phyloP scores from a whole-genome alignment of 305 asterid species.

The Salvia sclarea region DNA sequence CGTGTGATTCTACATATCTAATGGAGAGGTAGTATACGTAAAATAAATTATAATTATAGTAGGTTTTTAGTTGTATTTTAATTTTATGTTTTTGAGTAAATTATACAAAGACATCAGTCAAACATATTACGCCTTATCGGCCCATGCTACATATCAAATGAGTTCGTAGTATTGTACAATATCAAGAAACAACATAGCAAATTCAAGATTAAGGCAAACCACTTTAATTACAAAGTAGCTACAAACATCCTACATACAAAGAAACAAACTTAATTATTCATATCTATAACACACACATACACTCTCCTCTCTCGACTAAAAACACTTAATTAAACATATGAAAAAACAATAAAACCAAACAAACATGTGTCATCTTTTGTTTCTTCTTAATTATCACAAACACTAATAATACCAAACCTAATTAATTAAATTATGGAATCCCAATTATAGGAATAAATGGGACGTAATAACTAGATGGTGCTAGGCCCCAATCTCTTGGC shows the following conservation, averaged over 20 bases:
- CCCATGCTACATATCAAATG: no score
- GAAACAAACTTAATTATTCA: conserved; percentile 25
- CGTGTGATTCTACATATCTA: no score
- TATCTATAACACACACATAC: neutral
- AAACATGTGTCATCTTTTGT: neutral
- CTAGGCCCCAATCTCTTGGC: conserved; percentile 85
- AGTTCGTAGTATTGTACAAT: neutral
- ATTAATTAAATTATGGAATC: conserved; percentile 54
- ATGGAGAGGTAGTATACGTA: no score
- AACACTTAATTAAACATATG: conserved; percentile 18
- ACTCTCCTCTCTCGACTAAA: neutral
- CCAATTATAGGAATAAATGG: conserved; percentile 88
- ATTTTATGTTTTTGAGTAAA: no score
- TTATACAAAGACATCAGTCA: no score
- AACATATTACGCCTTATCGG: no score
- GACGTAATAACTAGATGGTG: conserved; percentile 73
- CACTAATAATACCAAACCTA: neutral
- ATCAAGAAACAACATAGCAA: neutral
- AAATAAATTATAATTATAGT: no score
- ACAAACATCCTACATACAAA: conserved; percentile 24
- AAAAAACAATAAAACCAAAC: neutral
- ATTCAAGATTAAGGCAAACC: neutral
- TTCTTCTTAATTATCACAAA: neutral
- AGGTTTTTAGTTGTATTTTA: no score
- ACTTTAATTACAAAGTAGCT: conserved; percentile 5